Conservation (phyloP, 1,284 basidiomycete species). For the Ceratobasidium sp. region DNA sequence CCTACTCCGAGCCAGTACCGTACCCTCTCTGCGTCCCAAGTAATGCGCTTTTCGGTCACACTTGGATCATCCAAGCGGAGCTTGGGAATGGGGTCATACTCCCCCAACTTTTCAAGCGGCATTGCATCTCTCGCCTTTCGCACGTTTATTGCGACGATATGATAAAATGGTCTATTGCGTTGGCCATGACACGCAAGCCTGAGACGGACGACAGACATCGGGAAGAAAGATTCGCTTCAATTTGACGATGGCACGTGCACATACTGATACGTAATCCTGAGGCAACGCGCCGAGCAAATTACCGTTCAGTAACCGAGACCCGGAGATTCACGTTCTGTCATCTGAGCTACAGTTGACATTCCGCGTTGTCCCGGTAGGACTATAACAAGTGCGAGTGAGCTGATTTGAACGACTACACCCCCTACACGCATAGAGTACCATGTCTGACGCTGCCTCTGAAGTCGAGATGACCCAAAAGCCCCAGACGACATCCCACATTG, state of each 20-base stretch:
- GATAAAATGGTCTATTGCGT: constrained; percentile 81
- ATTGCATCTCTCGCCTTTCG: constrained; percentile 81
- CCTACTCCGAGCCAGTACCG: constrained; percentile 88
- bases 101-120: constrained; percentile 87
- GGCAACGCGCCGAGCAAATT: constrained; percentile 1
- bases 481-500: constrained; percentile 61
- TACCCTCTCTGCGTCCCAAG: constrained; percentile 91
- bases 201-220: constrained; percentile 63
- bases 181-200: constrained; percentile 86
- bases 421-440: constrained; percentile 21
- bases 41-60: constrained; percentile 70
- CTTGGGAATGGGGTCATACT: constrained; percentile 75
- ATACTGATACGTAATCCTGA: constrained; percentile 7
- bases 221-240: constrained; percentile 7
- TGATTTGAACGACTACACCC: constrained; percentile 5
- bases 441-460: constrained; percentile 37
- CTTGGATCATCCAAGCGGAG: constrained; percentile 46
- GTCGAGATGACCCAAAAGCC: constrained; percentile 29
- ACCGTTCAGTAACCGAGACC: constrained; percentile 26
- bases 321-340: constrained; percentile 37
- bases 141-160: constrained; percentile 85
- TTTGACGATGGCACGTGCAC: constrained; percentile 26
- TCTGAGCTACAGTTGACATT: constrained; percentile 32
- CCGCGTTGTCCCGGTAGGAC: constrained; percentile 34
- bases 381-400: constrained; percentile 21